phyloP scores from a whole-genome alignment of 805 yeast genomes.

The Candida tammaniensis region DNA sequence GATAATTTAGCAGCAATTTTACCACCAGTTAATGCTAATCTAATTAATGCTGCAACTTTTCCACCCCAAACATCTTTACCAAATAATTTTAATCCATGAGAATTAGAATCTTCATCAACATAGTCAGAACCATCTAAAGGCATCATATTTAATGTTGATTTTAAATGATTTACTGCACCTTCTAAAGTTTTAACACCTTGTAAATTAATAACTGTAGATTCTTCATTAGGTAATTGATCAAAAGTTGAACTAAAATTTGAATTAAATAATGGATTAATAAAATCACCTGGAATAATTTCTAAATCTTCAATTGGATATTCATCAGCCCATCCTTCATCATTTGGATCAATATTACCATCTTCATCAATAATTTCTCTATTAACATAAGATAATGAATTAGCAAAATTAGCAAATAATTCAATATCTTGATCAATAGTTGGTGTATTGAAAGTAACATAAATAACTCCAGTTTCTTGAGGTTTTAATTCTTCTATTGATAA shows the following conservation, averaged over 20 bases:
- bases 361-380: constrained; percentile 74
- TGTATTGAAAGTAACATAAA: constrained; percentile 73
- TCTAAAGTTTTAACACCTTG: constrained; percentile 37
- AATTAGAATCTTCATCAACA: constrained; percentile 55
- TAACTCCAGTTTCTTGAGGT: constrained; percentile 69
- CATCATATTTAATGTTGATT: constrained; percentile 44
- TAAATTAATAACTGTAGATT: constrained; percentile 68
- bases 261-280: constrained; percentile 69
- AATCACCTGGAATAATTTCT: constrained; percentile 76
- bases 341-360: constrained; percentile 58
- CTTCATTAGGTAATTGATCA: constrained; percentile 64
- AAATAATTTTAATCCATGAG: constrained; percentile 74
- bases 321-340: constrained; percentile 83
- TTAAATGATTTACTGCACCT: constrained; percentile 49
- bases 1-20: constrained; percentile 60
- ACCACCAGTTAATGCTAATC: constrained; percentile 53
- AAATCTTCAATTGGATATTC: constrained; percentile 88
- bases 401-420: constrained; percentile 43
- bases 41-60: constrained; percentile 49
- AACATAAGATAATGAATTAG: constrained; percentile 68
- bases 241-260: constrained; percentile 72
- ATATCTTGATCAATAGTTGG: constrained; percentile 43
- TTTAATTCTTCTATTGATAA: constrained; percentile 69
- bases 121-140: constrained; percentile 73
- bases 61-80: constrained; percentile 72